Evolutionary conservation across 2,329 filamentous ascomycete species (phyloP).

Genomic region (Colletotrichum theobromicola): DNA sequence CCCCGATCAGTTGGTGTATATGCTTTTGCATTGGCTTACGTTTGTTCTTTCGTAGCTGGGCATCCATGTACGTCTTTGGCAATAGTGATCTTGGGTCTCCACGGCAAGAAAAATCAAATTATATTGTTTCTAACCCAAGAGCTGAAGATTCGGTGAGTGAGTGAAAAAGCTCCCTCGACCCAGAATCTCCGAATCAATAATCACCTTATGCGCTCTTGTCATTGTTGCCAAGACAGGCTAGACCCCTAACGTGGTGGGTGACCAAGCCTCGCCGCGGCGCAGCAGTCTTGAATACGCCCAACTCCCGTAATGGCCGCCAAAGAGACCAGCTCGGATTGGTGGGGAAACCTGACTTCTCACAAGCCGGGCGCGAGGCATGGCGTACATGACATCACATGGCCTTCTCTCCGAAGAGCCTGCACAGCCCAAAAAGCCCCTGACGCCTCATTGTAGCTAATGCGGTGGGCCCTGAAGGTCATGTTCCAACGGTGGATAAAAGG

Average conservation of each 20-base stretch:
- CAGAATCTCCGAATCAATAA: neutral
- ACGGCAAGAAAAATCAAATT: accelerated
- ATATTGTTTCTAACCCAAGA: accelerated
- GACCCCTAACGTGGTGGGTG: neutral
- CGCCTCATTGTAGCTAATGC: neutral
- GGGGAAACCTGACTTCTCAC: neutral
- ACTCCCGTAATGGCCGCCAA: neutral
- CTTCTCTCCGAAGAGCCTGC: neutral
- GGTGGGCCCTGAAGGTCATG: neutral
- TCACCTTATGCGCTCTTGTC: neutral
- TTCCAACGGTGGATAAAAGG: neutral
- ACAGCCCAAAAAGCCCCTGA: neutral
- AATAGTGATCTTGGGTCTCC: accelerated
- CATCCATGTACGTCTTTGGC: accelerated
- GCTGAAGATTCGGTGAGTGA: no score
- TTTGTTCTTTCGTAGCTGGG: neutral
- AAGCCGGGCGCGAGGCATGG: neutral
- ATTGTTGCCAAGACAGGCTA: neutral
- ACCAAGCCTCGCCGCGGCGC: neutral
- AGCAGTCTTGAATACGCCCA: neutral
- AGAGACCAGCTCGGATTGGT: neutral
- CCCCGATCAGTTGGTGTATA: accelerated
- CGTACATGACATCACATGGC: neutral
- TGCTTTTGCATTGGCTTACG: accelerated
- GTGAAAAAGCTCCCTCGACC: neutral